phyloP scores from a whole-genome alignment of 176 grass and related monocot species.

The Avena sativa region DNA sequence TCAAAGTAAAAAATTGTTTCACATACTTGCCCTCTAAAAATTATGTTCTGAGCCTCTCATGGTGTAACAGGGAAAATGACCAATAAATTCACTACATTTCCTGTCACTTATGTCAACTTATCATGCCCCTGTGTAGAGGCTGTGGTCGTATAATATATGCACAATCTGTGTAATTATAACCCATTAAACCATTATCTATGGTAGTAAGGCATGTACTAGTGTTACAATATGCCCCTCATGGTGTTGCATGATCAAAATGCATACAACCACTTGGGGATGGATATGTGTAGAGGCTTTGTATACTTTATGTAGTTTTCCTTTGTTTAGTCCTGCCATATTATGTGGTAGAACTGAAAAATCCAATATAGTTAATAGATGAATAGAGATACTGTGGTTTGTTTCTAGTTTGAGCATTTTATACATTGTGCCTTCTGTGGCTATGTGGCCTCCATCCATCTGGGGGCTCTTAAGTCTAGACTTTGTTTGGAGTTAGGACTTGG shows the following conservation, averaged over 20 bases:
- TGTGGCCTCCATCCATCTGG: conserved; percentile 1
- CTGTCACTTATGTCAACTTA: neutral
- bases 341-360: neutral
- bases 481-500: neutral
- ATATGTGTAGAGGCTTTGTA: neutral
- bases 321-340: neutral
- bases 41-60: neutral
- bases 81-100: neutral
- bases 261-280: neutral
- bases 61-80: neutral
- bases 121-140: neutral
- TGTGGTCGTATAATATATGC: neutral
- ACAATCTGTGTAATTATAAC: conserved; percentile 4
- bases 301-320: conserved; percentile 14
- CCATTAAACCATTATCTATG: neutral
- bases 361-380: conserved; percentile 19
- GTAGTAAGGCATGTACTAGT: neutral
- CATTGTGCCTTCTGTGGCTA: neutral
- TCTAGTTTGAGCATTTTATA: neutral
- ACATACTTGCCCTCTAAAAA: neutral
- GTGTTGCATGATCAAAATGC: conserved; percentile 25
- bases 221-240: neutral
- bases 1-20: neutral
- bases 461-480: neutral
- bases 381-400: neutral